Percentiles rank a stretch among this genome's conserved stretches.
phyloP scores from a whole-genome alignment of 2,329 filamentous ascomycete species.

The Fusarium pseudograminearum region DNA sequence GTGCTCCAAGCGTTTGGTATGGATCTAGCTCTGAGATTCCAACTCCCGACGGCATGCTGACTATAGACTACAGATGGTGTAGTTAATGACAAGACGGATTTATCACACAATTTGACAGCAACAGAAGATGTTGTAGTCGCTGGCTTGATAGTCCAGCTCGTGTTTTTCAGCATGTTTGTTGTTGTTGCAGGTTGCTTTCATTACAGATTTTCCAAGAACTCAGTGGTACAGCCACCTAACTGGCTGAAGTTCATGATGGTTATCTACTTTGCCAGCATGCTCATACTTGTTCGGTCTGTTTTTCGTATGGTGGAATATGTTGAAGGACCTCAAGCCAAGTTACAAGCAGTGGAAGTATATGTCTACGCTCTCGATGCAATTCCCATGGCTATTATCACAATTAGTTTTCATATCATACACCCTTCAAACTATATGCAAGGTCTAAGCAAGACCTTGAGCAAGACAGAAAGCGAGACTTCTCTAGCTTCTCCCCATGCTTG shows the following conservation, averaged over 20 bases:
- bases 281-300: constrained; percentile 2
- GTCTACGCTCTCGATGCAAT: background rate
- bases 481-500: background rate
- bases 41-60: background rate
- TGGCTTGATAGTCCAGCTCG: background rate
- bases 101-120: background rate
- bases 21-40: background rate
- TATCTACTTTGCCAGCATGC: background rate
- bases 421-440: constrained; percentile 1
- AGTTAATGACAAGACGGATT: background rate
- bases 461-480: background rate
- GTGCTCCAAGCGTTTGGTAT: background rate
- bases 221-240: background rate
- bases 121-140: background rate
- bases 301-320: constrained; percentile 7
- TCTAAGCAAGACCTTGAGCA: background rate
- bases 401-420: background rate
- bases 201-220: background rate
- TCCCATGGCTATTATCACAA: background rate
- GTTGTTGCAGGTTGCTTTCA: background rate
- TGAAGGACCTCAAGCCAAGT: background rate
- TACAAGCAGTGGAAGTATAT: constrained; percentile 2
- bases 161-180: constrained; percentile 10
- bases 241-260: constrained; percentile 4
- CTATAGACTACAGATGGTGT: background rate